A percentile compares a stretch with the other conserved stretches of the same genome.
phyloP scores from a whole-genome alignment of 2,329 filamentous ascomycete species.

The Emergomyces africanus region DNA sequence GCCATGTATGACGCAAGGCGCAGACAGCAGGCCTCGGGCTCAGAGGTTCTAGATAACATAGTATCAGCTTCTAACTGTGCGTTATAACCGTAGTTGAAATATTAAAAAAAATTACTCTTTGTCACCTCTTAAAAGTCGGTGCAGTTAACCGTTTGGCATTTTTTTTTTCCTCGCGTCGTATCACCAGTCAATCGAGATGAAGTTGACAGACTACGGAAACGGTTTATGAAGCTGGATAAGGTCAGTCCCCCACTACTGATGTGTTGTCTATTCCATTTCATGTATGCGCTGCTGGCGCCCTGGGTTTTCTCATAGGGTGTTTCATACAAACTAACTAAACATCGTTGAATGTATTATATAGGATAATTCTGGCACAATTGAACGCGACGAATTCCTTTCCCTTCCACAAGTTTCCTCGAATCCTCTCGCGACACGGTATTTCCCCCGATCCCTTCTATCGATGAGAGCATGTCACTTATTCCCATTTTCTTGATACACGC shows the following conservation, averaged over 20 bases:
- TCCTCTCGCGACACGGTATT: constrained; percentile 82
- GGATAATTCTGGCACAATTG: constrained; percentile 97
- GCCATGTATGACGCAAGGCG: constrained; percentile 33
- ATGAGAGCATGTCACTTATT: not conserved
- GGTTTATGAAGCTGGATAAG: constrained; percentile 99
- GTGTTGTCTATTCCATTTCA: not conserved
- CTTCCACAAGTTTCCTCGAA: constrained; percentile 97
- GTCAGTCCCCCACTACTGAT: constrained; percentile 33
- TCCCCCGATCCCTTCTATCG: not conserved
- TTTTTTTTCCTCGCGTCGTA: not conserved
- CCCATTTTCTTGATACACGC: not conserved
- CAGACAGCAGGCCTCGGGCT: constrained; percentile 38
- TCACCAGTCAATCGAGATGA: constrained; percentile 83
- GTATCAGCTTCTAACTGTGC: constrained; percentile 93
- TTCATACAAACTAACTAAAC: not conserved
- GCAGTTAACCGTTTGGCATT: constrained; percentile 1
- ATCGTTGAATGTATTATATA: constrained; percentile 28
- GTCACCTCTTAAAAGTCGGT: not conserved
- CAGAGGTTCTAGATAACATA: constrained; percentile 79
- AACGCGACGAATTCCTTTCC: constrained; percentile 95
- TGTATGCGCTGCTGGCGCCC: not conserved
- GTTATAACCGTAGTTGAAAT: constrained; percentile 19
- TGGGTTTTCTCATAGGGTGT: not conserved
- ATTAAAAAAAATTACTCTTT: not conserved
- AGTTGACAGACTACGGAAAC: constrained; percentile 86